A percentile compares a stretch with the other conserved stretches of the same genome.
phyloP scores from a whole-genome alignment of 345 rosid genomes.

The Populus alba region DNA sequence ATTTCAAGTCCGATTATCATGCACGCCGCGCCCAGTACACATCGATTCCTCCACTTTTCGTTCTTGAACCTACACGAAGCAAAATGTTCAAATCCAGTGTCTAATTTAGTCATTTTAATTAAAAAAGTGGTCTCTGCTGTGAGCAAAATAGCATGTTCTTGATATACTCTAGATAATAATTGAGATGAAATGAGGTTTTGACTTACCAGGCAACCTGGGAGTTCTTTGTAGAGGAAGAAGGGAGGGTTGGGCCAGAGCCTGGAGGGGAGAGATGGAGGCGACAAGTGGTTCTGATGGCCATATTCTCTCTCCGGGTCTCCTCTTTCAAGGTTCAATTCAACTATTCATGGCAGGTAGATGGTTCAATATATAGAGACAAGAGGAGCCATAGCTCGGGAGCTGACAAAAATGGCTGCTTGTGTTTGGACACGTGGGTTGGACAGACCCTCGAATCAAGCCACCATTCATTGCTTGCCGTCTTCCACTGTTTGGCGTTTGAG shows the following conservation, averaged over 20 bases:
- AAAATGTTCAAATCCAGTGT: neutral
- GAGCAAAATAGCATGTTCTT: no score
- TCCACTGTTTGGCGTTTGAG: neutral
- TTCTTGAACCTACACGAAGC: constrained; percentile 8
- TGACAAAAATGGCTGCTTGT: neutral
- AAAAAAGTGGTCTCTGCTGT: no score
- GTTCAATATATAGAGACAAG: neutral
- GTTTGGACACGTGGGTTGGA: constrained; percentile 5
- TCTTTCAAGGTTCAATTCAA: neutral
- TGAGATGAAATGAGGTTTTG: no score
- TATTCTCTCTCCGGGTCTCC: neutral
- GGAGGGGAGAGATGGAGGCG: constrained; percentile 47
- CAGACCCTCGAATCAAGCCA: neutral
- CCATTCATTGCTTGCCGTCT: constrained; percentile 19
- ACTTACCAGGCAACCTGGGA: constrained; percentile 19
- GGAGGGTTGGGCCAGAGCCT: neutral
- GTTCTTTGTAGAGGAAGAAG: constrained; percentile 7
- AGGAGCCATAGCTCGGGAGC: no score
- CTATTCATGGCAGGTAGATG: neutral
- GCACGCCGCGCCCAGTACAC: constrained; percentile 31
- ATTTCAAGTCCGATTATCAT: constrained; percentile 30
- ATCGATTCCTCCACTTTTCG: constrained; percentile 30
- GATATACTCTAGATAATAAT: neutral
- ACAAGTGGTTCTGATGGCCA: constrained; percentile 42
- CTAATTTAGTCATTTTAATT: no score